Evolutionary conservation across 1,139 yeast species (phyloP), one percentile per base, ranked within the genome.

Genomic region (Candida frijolesensis): DNA sequence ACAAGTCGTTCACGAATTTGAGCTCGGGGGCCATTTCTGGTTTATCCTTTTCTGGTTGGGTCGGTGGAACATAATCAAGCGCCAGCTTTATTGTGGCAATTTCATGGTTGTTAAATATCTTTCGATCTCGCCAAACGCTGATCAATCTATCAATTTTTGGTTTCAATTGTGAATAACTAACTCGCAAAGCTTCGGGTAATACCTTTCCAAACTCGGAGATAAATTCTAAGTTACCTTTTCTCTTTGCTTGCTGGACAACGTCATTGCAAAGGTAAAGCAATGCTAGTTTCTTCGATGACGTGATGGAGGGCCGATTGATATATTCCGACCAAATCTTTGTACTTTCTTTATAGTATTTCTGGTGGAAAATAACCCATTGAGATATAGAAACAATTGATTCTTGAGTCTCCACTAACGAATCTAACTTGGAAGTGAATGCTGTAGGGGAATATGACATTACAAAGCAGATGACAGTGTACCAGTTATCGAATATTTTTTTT

Each of bases 301-400:
- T 51, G 33, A 57, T 48, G 22, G 51, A 40, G 9, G 50, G 25
- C 16, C 76, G 68, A n/a, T 75, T 68, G 14, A 82, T 65, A 55
- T 74, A 78, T 16, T 70, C 64, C 5, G 80, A 69, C 96, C 96
- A 90, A 14, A 81, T 68, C 40, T 72, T 65, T 3, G 90, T 89
- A 25, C 85, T 78, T 44, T 80, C 80, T 10, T 67, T 67, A 25
- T 87, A 83, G 58, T 86, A 82, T 48, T 92, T 74, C 57, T 87
- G 83, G 64, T 89, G 92, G 69, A 89, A 89, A 54, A 89, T 70
- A 38, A 85, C 85, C 96, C 96, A 90, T 63, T 88, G 95, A 0
- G 96, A 84, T 2, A 89, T 84, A 6, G 90, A 79, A 30, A 88
- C 94, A 58, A 89, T 89, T 10, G 92, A 83, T 54, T 89, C 95